Base-by-base conservation (phyloP, 805 yeast species). In the Phaffomyces thermotolerans region DNA sequence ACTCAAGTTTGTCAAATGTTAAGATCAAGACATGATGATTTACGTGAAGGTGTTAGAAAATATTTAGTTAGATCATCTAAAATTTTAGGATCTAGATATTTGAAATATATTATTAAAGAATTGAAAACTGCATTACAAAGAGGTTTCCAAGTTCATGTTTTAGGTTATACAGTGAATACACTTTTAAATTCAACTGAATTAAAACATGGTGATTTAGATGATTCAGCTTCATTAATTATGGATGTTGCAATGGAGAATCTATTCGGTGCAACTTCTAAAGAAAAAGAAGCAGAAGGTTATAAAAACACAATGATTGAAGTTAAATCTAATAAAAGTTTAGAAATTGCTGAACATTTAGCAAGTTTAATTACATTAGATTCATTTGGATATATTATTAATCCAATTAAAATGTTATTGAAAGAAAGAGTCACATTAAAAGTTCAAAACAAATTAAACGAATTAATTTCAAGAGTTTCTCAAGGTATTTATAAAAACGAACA, bases 221-320 rank as follows among this genome's bases (percentile, higher is more conserved):
- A 76, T 13, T 71, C 78, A 10, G 76, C 82, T 4, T 66, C 66
- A 2, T 53, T 82, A 43, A 65, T 90, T 12, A 80, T 82, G 52
- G 79, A 77, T 20, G 69, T 88, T 14, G 71, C 90, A 20, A 91
- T 91, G 96, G 95, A 89, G 57, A 96, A 91, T 57, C 75, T 80
- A 4, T 90, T 93, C 62, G 99, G 99, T 22, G 75, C 82, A 9
- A 85, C 95, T 4, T 95, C 96, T 31, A 84, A 83, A 57, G 98
- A 93, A 57, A 91, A 93, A 59, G 98, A 93, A 51, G 90, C 93
- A 6, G 97, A 89, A 48, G 96, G 89, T 17, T 91, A 93, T 57
- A 76, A 76, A 41, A 81, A 86, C 27, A 79, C 81, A 48, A 85
- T 89, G 79, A 85, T 84, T 54, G 99, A 91, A 67, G 91, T 93